Conservation (phyloP, 176 grass and related monocot genomes). For the Cenchrus americanus region DNA sequence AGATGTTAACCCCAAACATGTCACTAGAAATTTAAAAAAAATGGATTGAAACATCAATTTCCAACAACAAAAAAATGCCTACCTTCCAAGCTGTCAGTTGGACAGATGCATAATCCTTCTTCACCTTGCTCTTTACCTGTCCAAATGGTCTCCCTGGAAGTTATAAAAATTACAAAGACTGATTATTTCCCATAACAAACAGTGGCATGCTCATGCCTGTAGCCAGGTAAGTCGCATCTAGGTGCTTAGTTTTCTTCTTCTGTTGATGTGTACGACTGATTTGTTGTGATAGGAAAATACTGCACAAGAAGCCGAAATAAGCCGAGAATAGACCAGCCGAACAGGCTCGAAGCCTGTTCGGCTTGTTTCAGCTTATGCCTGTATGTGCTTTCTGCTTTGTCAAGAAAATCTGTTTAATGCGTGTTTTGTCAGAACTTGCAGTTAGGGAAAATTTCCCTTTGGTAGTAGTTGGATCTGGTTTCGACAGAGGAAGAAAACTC, state of each 20-base stretch:
- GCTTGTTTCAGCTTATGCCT: too few species aligned
- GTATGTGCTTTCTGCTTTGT: background rate
- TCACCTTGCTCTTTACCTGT: conserved; percentile 76
- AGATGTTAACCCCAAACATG: conserved; percentile 20
- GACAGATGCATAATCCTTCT: conserved; percentile 68
- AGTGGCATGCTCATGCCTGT: background rate
- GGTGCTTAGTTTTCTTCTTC: background rate
- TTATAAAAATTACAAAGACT: background rate
- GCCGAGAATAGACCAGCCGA: too few species aligned
- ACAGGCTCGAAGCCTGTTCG: too few species aligned
- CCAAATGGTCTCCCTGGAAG: conserved; percentile 78
- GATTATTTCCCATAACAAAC: conserved; percentile 15
- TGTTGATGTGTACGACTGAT: too few species aligned
- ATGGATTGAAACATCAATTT: background rate
- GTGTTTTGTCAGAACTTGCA: background rate
- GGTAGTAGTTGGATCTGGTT: background rate
- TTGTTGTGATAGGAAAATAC: background rate
- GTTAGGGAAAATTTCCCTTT: background rate
- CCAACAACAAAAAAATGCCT: background rate
- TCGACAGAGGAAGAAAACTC: background rate
- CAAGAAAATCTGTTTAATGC: background rate
- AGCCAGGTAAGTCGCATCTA: background rate
- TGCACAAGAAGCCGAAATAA: too few species aligned
- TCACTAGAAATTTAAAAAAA: background rate
- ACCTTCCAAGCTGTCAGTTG: conserved; percentile 93